A percentile compares a stretch with the other conserved stretches of the same genome.
phyloP scores from a whole-genome alignment of 257 asterid genomes.

The Ligustrum vulgare region DNA sequence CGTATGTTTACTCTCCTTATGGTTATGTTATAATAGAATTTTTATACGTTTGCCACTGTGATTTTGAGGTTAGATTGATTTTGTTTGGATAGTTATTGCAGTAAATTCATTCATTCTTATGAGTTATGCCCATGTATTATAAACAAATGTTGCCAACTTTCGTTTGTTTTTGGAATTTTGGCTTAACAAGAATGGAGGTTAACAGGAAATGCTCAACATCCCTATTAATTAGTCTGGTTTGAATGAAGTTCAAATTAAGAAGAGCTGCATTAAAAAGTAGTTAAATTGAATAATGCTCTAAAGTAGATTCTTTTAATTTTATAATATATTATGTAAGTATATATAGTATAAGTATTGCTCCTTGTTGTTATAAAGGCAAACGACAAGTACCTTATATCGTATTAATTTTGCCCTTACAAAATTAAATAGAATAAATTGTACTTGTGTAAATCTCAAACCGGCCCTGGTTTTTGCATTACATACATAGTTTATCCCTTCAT shows the following conservation, averaged over 20 bases:
- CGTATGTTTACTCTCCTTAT: conserved; percentile 45
- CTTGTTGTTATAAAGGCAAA: background rate
- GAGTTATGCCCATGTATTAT: background rate
- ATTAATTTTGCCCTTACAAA: too few relatives aligned
- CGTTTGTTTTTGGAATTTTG: background rate
- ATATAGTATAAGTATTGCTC: background rate
- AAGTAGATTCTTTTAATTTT: too few relatives aligned
- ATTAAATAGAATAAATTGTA: too few relatives aligned
- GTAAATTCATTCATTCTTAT: background rate
- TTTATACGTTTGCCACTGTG: background rate
- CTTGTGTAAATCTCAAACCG: too few relatives aligned
- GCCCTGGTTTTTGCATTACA: too few relatives aligned
- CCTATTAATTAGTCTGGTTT: too few relatives aligned
- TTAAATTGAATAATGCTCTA: too few relatives aligned
- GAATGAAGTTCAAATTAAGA: background rate
- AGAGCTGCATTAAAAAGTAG: background rate
- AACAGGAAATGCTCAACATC: background rate
- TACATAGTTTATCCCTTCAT: too few relatives aligned
- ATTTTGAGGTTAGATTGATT: background rate
- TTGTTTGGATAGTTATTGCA: background rate
- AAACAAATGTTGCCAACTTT: too few relatives aligned
- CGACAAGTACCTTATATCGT: background rate
- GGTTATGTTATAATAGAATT: too few relatives aligned
- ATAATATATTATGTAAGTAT: background rate
- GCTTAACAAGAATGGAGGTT: background rate